These are phyloP conservation scores for Corchorus olitorius DNA, from an alignment of 345 rosid genomes.

Conservation along the genomic window DNA sequence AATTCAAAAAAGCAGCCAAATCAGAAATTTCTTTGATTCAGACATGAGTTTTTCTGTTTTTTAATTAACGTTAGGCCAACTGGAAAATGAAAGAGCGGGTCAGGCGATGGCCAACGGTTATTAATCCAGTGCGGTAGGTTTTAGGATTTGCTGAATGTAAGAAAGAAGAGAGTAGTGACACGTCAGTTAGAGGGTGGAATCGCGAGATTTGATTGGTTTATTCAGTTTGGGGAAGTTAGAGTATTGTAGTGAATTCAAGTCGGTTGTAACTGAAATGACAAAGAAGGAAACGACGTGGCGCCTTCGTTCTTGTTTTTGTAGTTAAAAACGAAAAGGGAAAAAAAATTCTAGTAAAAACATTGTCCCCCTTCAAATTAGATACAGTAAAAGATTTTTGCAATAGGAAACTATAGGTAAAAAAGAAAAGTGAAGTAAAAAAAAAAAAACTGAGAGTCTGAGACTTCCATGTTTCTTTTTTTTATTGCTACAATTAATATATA, in stretches of 20 bases:
- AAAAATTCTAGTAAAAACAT: too few relatives aligned
- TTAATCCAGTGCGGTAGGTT: neutral
- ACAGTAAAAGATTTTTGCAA: too few relatives aligned
- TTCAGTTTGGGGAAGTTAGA: neutral
- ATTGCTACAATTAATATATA: neutral
- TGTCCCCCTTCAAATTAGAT: too few relatives aligned
- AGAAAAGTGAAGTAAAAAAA: too few relatives aligned
- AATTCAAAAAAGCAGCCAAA: conserved; percentile 5
- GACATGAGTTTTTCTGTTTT: neutral
- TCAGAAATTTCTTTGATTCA: neutral
- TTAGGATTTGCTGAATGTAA: neutral
- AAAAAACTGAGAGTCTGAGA: too few relatives aligned
- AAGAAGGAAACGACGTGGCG: neutral
- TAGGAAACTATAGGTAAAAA: too few relatives aligned
- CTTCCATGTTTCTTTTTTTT: neutral
- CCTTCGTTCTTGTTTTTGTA: neutral
- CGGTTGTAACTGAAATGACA: neutral
- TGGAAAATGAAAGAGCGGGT: neutral
- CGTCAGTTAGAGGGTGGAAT: neutral
- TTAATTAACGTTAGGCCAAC: neutral
- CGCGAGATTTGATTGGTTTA: neutral
- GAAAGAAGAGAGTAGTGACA: neutral
- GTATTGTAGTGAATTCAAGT: neutral
- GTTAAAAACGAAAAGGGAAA: neutral
- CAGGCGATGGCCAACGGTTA: neutral